These are phyloP conservation scores for Sphagnum tenellum DNA, from an alignment of 225 moss, liverwort and hornwort genomes.

Conservation along the genomic window DNA sequence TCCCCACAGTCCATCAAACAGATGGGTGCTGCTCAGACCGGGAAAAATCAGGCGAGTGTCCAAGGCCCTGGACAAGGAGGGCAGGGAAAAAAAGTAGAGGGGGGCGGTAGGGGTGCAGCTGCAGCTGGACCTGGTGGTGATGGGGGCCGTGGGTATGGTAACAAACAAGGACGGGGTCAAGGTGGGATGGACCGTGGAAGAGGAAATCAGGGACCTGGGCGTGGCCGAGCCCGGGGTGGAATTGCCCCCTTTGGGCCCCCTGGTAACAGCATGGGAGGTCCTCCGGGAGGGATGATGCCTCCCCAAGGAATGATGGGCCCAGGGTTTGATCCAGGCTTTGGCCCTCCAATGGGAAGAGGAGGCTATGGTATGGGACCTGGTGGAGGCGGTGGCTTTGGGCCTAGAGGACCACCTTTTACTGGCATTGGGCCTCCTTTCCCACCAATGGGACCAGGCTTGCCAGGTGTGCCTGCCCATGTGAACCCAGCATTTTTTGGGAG, in stretches of 20 bases:
- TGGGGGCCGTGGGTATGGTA: slow-evolving; percentile 54
- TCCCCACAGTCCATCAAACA: slow-evolving; percentile 96
- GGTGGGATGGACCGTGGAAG: slow-evolving; percentile 81
- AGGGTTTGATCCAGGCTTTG: slow-evolving; percentile 89
- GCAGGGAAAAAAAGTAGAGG: slow-evolving; percentile 49
- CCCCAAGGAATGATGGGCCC: slow-evolving; percentile 98
- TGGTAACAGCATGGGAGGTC: slow-evolving; percentile 89
- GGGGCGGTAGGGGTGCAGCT: slow-evolving; percentile 50
- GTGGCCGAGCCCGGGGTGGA: slow-evolving; percentile 39
- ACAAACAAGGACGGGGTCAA: slow-evolving; percentile 66
- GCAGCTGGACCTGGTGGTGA: slow-evolving; percentile 48
- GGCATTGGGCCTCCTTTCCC: slow-evolving; percentile 50
- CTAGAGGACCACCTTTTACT: slow-evolving; percentile 25
- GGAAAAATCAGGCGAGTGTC: slow-evolving; percentile 59
- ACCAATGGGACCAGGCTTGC: slow-evolving; percentile 96
- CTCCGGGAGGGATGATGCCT: slow-evolving; percentile 94
- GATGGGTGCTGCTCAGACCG: slow-evolving; percentile 95
- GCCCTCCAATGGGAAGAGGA: slow-evolving; percentile 66
- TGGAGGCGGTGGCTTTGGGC: slow-evolving; percentile 85
- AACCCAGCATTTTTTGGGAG: slow-evolving; percentile 96
- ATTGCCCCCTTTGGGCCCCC: slow-evolving; percentile 68
- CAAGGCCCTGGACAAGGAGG: slow-evolving; percentile 50
- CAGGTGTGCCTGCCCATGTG: slow-evolving; percentile 90
- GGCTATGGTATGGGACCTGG: slow-evolving; percentile 96
- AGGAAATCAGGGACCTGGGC: slow-evolving; percentile 51